Conservation (phyloP, 2,329 filamentous ascomycete genomes). For the Rutstroemia sp. region DNA sequence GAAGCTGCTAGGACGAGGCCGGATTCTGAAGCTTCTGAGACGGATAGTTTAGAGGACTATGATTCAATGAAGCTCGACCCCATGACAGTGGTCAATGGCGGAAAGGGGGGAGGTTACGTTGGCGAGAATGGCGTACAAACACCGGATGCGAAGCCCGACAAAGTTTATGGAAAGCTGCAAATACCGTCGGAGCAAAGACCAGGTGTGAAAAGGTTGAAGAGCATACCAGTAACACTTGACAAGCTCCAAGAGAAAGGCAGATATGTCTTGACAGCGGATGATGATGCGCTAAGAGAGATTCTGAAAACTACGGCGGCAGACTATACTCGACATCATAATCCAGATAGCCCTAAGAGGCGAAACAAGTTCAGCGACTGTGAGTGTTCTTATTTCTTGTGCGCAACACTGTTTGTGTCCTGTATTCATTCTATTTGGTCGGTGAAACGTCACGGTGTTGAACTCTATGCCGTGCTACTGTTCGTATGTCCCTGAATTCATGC, state of each 20-base stretch:
- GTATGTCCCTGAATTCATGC: background rate
- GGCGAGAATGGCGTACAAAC: conserved; percentile 12
- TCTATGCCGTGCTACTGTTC: background rate
- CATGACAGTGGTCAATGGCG: conserved; percentile 24
- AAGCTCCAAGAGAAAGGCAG: conserved; percentile 23
- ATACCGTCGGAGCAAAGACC: conserved; percentile 2
- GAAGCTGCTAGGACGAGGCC: conserved; percentile 6
- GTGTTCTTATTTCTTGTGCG: background rate
- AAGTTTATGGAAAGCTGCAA: conserved; percentile 19
- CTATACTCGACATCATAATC: conserved; percentile 19
- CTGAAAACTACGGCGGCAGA: conserved; percentile 21
- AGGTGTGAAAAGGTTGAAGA: conserved; percentile 17
- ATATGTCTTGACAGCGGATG: conserved; percentile 26
- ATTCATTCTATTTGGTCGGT: background rate
- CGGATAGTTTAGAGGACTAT: conserved; percentile 27
- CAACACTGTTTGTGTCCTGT: background rate
- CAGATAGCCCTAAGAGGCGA: conserved; percentile 19
- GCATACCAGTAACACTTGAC: conserved; percentile 25
- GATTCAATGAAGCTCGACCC: conserved; percentile 25
- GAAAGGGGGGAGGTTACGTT: conserved; percentile 30
- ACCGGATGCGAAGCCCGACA: conserved; percentile 9
- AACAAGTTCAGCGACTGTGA: conserved; percentile 36
- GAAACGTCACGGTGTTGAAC: too few relatives aligned
- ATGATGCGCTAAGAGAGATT: conserved; percentile 23
- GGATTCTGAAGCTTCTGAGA: conserved; percentile 18